Evolutionary conservation across 768 basidiomycete genomes (phyloP).

Genomic region (Boletus coccyginus): DNA sequence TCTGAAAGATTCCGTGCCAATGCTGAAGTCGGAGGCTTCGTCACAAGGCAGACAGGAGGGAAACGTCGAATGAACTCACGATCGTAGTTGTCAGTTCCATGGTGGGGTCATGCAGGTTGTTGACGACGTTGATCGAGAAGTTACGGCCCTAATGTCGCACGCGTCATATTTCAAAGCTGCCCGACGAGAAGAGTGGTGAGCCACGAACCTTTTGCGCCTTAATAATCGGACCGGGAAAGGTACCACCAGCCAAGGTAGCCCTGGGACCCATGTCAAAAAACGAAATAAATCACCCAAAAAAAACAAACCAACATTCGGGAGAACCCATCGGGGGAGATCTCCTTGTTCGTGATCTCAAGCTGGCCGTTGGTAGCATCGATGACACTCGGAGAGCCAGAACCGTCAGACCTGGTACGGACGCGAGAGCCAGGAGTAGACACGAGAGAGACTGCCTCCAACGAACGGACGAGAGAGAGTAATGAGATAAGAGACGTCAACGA

Average conservation of each 20-base stretch:
- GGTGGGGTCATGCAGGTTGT: constrained; percentile 29
- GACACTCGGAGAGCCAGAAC: constrained; percentile 4
- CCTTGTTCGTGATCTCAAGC: constrained; percentile 40
- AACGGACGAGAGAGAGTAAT: constrained; percentile 13
- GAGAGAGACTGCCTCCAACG: constrained; percentile 18
- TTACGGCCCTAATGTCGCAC: constrained; percentile 27
- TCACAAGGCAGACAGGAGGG: neutral
- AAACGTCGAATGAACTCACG: constrained; percentile 23
- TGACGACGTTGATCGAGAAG: constrained; percentile 38
- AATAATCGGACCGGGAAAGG: constrained; percentile 50
- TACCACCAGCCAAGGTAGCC: constrained; percentile 44
- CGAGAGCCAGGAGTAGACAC: constrained; percentile 6
- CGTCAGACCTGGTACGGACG: neutral
- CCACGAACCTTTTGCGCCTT: constrained; percentile 37
- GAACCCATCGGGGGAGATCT: constrained; percentile 52
- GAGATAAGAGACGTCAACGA: constrained; percentile 8
- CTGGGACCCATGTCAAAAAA: constrained; percentile 19
- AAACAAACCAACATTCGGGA: constrained; percentile 31
- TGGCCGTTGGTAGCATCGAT: constrained; percentile 28
- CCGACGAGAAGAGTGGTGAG: neutral
- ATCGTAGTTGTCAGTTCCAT: constrained; percentile 37
- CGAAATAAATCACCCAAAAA: neutral
- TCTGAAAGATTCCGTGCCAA: constrained; percentile 37
- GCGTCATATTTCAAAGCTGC: neutral
- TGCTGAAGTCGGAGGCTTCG: constrained; percentile 18